Percentiles rank a stretch among this genome's conserved stretches.
These are phyloP conservation scores for Iberis amara DNA, from an alignment of 441 rosid genomes.

Conservation along the genomic window DNA sequence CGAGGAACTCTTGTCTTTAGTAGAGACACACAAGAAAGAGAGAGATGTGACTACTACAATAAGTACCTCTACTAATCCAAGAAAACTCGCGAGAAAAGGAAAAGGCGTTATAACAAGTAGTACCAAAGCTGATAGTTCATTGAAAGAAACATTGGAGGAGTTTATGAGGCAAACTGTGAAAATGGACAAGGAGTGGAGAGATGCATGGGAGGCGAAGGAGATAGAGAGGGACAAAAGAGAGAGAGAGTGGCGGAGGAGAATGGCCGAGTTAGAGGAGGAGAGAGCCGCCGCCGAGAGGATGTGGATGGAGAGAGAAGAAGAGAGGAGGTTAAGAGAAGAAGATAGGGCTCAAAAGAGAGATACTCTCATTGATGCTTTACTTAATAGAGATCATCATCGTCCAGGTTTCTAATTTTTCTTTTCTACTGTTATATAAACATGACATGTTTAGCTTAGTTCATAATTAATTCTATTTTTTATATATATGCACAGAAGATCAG, in stretches of 20 bases:
- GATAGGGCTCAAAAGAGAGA: conserved; percentile 94
- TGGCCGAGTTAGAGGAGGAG: conserved; percentile 80
- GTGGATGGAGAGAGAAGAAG: conserved; percentile 90
- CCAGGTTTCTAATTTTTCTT: conserved; percentile 18
- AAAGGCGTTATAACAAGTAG: conserved; percentile 26
- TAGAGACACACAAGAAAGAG: conserved; percentile 26
- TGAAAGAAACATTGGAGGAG: conserved; percentile 57
- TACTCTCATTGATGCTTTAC: conserved; percentile 66
- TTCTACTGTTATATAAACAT: conserved; percentile 3
- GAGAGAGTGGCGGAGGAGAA: conserved; percentile 79
- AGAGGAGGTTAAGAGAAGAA: conserved; percentile 77
- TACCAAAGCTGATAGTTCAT: conserved; percentile 16
- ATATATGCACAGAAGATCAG: background rate
- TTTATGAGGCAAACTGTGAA: conserved; percentile 78
- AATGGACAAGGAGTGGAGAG: conserved; percentile 84
- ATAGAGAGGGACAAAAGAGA: conserved; percentile 66
- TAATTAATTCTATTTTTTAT: background rate
- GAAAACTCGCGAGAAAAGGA: conserved; percentile 50
- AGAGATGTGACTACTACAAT: conserved; percentile 15
- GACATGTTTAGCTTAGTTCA: conserved; percentile 7
- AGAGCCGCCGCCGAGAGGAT: conserved; percentile 69
- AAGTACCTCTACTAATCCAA: conserved; percentile 16
- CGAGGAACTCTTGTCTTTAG: conserved; percentile 26
- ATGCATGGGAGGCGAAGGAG: conserved; percentile 63
- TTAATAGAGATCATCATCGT: conserved; percentile 47